phyloP scores from a whole-genome alignment of 129 eudicot genomes.

The Tagetes patula region DNA sequence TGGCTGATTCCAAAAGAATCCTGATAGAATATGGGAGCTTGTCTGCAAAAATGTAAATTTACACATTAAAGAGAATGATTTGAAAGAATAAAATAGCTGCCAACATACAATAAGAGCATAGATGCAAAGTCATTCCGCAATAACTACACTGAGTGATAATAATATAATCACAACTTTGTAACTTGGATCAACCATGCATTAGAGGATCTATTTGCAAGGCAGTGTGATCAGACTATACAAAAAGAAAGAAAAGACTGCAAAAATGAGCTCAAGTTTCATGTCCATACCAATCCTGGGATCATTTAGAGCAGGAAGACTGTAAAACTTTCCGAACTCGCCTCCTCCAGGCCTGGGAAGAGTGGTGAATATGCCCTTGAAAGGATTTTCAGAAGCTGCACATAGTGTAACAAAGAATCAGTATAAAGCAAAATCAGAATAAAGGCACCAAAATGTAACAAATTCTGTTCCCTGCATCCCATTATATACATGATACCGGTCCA shows the following conservation, averaged over 20 bases:
- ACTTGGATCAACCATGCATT: not conserved
- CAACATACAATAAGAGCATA: not conserved
- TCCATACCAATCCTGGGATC: slow-evolving; percentile 92
- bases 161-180: not conserved
- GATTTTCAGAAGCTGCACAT: slow-evolving; percentile 76
- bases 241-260: not conserved
- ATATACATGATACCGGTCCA: not conserved
- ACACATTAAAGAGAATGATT: not conserved
- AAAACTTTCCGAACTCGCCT: slow-evolving; percentile 93
- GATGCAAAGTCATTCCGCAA: slow-evolving; percentile 8
- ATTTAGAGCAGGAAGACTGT: slow-evolving; percentile 93
- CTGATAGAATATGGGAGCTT: slow-evolving; percentile 89
- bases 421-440: not conserved
- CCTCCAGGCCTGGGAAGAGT: slow-evolving; percentile 93
- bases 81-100: slow-evolving; percentile 1
- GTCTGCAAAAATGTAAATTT: slow-evolving; percentile 46
- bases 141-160: not conserved
- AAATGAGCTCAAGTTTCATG: not conserved
- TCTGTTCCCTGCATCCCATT: slow-evolving; percentile 4
- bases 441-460: slow-evolving; percentile 13
- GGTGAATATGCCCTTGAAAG: slow-evolving; percentile 83
- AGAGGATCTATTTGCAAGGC: not conserved
- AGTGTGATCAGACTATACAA: not conserved
- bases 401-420: slow-evolving; percentile 3
- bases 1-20: slow-evolving; percentile 93